Base-by-base conservation (phyloP, 2,329 filamentous ascomycete species). In the Aspergillus ibericus region DNA sequence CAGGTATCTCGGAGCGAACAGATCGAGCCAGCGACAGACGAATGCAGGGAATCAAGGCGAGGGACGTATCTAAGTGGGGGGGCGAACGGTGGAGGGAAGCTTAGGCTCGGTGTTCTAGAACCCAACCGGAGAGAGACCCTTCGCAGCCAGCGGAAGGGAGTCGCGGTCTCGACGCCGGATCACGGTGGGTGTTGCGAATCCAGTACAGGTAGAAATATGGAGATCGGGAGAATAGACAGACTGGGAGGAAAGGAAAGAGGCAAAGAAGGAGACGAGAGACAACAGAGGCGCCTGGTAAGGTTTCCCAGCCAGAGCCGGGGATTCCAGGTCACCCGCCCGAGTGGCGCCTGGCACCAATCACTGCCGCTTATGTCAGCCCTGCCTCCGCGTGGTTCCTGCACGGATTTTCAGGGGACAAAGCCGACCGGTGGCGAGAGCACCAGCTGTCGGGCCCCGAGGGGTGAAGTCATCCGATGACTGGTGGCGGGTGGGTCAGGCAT, bases 281-380 rank as follows among this genome's bases (percentile, higher is more conserved):
- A 25, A 52, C 34, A 53, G 50, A 50, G 38, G 29, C 34, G 32
- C 29, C 32, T 16, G 42, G 32, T 22, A 48, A 51, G 49, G 57
- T 49, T 40, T 40, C 40, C 48, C 29, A 32, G 29, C 8, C 29
- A 32, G 34, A 22, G 18, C 35, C 32, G 13, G 51, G 15, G 54
- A 51, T 57, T 53, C 49, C 29, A 47, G 38, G 55, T 59, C 59
- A 53, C 48, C 46, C 8, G 52, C 27, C 38, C 46, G 55, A 32
- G 29, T 32, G 29, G 29, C 29, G 29, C 29, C 38, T 53, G 52
- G 36, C 27, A 42, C 60, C 58, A 54, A 59, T 55, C 56, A 61
- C 8, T 49, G 5, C 6, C 16, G 61, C 35, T 63, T 63, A 63
- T 61, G 61, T 63, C 61, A 63, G 55, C 56, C 15, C 44, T 34